These are phyloP conservation scores for Albugo candida DNA, from an alignment of 352 stramenopile genomes.

Conservation along the genomic window DNA sequence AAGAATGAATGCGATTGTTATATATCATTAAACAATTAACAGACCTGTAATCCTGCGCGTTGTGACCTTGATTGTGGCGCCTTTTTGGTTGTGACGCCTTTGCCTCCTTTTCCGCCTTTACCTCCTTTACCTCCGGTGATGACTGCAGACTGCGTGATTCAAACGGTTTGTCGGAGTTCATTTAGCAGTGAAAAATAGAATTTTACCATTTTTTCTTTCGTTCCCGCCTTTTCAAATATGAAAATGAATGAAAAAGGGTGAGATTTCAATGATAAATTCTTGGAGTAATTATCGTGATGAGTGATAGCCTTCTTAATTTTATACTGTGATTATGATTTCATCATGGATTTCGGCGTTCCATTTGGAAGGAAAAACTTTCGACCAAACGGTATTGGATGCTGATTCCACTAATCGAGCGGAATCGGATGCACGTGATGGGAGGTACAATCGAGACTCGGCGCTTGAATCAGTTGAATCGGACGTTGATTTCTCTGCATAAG, in stretches of 20 bases:
- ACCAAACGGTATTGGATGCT: neutral
- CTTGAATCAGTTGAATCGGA: too few relatives aligned
- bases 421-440: too few relatives aligned
- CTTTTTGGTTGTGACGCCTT: conserved; percentile 98
- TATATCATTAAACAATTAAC: neutral
- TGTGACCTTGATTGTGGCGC: conserved; percentile 95
- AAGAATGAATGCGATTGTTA: conserved; percentile 2
- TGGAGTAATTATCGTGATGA: too few relatives aligned
- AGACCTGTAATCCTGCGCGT: conserved; percentile 92
- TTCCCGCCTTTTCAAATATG: too few relatives aligned
- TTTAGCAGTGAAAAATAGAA: too few relatives aligned
- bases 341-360: conserved; percentile 11
- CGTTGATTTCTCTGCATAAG: conserved; percentile 2
- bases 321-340: conserved; percentile 73
- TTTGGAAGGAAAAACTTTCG: neutral
- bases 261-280: too few relatives aligned
- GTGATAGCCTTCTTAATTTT: conserved; percentile 2
- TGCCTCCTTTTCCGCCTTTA: conserved; percentile 98
- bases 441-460: too few relatives aligned
- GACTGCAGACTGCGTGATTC: conserved; percentile 30
- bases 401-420: too few relatives aligned
- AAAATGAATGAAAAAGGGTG: too few relatives aligned
- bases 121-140: conserved; percentile 90
- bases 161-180: too few relatives aligned
- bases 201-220: too few relatives aligned